Evolutionary conservation across 768 basidiomycete species (phyloP).

Genomic region (Mycena epipterygia): DNA sequence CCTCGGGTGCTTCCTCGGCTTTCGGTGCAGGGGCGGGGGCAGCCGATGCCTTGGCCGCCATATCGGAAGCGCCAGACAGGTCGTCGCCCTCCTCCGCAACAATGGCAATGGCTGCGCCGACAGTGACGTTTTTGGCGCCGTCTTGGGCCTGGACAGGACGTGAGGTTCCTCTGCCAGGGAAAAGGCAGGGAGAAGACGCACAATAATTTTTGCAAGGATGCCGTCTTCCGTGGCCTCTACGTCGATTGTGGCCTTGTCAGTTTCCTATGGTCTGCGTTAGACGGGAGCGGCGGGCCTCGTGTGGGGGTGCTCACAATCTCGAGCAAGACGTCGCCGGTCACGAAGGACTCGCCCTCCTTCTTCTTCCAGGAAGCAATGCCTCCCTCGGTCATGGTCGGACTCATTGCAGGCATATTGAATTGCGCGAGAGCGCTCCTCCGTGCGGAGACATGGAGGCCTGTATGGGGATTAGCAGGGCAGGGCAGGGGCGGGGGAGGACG

Average conservation of each 20-base stretch:
- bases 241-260: conserved; percentile 99
- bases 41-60: conserved; percentile 76
- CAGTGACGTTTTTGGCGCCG: conserved; percentile 88
- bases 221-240: conserved; percentile 99
- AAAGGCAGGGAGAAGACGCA: conserved; percentile 54
- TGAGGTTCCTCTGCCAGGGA: conserved; percentile 6
- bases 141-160: conserved; percentile 71
- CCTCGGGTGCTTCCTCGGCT: conserved; percentile 52
- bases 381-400: conserved; percentile 99
- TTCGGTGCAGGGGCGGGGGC: conserved; percentile 56
- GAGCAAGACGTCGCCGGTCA: conserved; percentile 92
- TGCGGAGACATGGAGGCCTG: conserved; percentile 89
- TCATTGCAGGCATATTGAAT: conserved; percentile 99
- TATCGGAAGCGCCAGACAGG: conserved; percentile 81
- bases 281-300: conserved; percentile 17
- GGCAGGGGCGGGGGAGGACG: conserved; percentile 39
- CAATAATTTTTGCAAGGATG: conserved; percentile 95
- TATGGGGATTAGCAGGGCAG: conserved; percentile 5
- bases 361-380: conserved; percentile 99
- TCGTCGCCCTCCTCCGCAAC: conserved; percentile 97
- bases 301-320: conserved; percentile 80
- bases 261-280: conserved; percentile 76
- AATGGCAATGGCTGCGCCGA: conserved; percentile 93
- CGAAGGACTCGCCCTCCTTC: conserved; percentile 92
- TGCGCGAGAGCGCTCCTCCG: conserved; percentile 84